Evolutionary conservation across 495 filamentous ascomycete species (phyloP).

Genomic region (Talaromyces adpressus): DNA sequence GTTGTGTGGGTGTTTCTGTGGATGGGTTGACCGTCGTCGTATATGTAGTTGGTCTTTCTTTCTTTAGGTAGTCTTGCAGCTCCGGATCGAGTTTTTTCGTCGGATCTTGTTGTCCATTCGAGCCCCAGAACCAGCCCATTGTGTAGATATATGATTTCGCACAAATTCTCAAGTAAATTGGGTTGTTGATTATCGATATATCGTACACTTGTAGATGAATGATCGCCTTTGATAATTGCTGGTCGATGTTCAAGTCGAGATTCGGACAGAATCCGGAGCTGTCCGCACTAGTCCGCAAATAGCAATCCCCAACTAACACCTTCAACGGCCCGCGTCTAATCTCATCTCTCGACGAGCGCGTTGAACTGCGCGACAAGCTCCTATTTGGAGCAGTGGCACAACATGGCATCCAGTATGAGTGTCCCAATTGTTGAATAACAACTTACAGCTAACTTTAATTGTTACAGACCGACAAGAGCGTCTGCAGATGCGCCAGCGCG

Average conservation of each 20-base stretch:
- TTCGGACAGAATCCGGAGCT: not conserved
- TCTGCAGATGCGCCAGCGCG: conserved; percentile 51
- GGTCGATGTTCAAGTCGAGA: not conserved
- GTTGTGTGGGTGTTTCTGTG: conserved; percentile 12
- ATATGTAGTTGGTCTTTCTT: conserved; percentile 75
- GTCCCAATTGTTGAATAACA: not conserved
- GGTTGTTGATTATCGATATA: not conserved
- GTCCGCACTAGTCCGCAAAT: conserved; percentile 3
- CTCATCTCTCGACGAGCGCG: conserved; percentile 26
- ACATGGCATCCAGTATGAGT: conserved; percentile 37
- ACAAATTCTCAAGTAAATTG: not conserved
- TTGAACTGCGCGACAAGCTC: conserved; percentile 12
- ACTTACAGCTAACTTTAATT: conserved; percentile 16
- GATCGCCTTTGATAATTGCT: not conserved
- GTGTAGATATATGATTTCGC: not conserved
- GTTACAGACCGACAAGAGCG: conserved; percentile 45
- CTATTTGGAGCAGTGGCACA: conserved; percentile 1
- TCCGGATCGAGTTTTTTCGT: conserved; percentile 76
- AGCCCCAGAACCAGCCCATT: conserved; percentile 67
- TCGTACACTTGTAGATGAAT: not conserved
- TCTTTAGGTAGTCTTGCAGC: conserved; percentile 75
- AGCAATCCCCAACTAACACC: conserved; percentile 1
- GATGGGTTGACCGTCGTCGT: conserved; percentile 24
- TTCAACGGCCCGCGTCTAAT: conserved; percentile 9
- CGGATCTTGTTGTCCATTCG: conserved; percentile 51